A percentile compares a stretch with the other conserved stretches of the same genome.
Conservation (phyloP, 257 asterid species). For the Capsicum chinense region DNA sequence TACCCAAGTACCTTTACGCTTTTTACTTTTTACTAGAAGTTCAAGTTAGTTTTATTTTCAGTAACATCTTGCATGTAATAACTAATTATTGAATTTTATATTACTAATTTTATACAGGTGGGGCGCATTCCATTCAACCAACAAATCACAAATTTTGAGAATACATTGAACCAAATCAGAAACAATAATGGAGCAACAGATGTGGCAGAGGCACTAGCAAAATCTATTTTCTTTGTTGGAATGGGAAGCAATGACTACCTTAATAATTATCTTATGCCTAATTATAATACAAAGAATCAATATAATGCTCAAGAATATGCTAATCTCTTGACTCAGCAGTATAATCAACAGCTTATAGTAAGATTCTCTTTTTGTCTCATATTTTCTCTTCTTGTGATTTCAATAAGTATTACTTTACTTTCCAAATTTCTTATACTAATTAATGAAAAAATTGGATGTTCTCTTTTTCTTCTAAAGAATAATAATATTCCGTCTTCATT, state of each 20-base stretch:
- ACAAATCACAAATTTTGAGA: conserved; percentile 83
- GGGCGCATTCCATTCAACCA: conserved; percentile 90
- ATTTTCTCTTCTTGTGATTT: not conserved
- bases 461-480: not conserved
- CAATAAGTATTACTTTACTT: not conserved
- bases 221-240: conserved; percentile 83
- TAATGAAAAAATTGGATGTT: not conserved
- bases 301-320: conserved; percentile 76
- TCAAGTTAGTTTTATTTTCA: not conserved
- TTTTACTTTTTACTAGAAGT: not conserved
- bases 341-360: conserved; percentile 74
- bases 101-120: conserved; percentile 47
- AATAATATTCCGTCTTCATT: not conserved
- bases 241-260: conserved; percentile 99
- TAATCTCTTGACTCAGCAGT: conserved; percentile 65
- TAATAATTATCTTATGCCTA: conserved; percentile 91
- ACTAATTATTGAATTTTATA: not conserved
- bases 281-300: conserved; percentile 64
- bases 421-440: not conserved
- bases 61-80: not conserved
- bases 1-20: not conserved
- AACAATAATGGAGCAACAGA: conserved; percentile 56
- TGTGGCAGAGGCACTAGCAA: conserved; percentile 52
- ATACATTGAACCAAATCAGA: conserved; percentile 65
- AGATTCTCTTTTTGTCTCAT: not conserved